Evolutionary conservation across 2,329 filamentous ascomycete species (phyloP).

Genomic region (Didymella pomorum): DNA sequence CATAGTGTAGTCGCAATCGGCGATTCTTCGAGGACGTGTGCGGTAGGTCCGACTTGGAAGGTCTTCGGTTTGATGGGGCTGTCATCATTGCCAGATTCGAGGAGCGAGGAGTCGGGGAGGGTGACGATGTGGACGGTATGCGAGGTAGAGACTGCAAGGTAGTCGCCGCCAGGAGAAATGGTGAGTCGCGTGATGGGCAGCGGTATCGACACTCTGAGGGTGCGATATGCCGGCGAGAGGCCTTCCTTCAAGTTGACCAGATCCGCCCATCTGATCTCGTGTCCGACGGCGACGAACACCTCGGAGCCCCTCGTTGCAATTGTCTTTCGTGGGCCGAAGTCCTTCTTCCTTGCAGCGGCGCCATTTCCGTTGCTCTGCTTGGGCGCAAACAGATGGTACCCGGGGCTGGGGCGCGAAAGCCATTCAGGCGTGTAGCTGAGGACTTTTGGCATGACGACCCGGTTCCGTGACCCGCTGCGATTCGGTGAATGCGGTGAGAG

Average conservation of each 20-base stretch:
- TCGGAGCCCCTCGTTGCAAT: conserved; percentile 86
- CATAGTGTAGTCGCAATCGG: conserved; percentile 83
- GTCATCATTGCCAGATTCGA: conserved; percentile 74
- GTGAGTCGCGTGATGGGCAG: conserved; percentile 85
- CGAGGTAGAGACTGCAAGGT: conserved; percentile 83
- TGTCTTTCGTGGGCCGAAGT: conserved; percentile 61
- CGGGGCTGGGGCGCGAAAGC: conserved; percentile 80
- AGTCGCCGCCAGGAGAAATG: conserved; percentile 82
- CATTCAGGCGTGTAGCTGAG: conserved; percentile 86
- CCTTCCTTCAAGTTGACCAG: conserved; percentile 77
- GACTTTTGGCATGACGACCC: conserved; percentile 78
- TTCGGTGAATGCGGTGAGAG: background rate
- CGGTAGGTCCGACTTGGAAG: conserved; percentile 90
- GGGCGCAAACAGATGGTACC: conserved; percentile 77
- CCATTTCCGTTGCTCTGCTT: conserved; percentile 49
- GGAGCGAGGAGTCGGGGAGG: conserved; percentile 81
- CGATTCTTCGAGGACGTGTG: conserved; percentile 85
- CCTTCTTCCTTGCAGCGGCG: conserved; percentile 36
- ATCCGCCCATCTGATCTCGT: conserved; percentile 91
- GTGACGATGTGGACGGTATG: conserved; percentile 88
- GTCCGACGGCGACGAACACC: conserved; percentile 86
- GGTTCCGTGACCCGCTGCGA: conserved; percentile 3
- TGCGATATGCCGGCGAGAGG: conserved; percentile 39
- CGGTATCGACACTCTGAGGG: conserved; percentile 78
- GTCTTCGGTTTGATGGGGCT: conserved; percentile 80